These are phyloP conservation scores for Aspergillus calidoustus DNA, from an alignment of 2,329 filamentous ascomycete genomes.

Conservation along the genomic window DNA sequence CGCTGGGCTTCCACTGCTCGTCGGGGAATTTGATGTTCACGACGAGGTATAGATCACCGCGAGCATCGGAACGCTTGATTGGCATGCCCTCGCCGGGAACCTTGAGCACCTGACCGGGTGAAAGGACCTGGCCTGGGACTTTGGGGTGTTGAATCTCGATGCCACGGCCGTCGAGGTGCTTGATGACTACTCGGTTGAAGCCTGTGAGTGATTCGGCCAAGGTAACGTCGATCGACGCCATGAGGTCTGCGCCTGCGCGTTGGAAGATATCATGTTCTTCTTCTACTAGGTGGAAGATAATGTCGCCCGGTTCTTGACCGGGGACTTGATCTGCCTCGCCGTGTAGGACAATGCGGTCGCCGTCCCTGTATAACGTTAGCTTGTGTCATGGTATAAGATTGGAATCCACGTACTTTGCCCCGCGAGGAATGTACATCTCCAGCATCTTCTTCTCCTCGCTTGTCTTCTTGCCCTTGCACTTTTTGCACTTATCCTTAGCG, in stretches of 20 bases:
- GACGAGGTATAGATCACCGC: constrained; percentile 84
- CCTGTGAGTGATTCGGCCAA: constrained; percentile 84
- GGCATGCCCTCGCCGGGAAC: constrained; percentile 94
- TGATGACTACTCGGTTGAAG: constrained; percentile 87
- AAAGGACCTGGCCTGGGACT: constrained; percentile 77
- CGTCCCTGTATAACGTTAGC: constrained; percentile 56
- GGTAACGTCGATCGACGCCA: constrained; percentile 78
- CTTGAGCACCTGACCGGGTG: constrained; percentile 83
- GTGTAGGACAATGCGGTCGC: constrained; percentile 86
- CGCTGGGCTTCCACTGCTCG: constrained; percentile 77
- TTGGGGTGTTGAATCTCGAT: constrained; percentile 79
- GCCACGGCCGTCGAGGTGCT: constrained; percentile 90
- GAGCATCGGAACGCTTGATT: constrained; percentile 78
- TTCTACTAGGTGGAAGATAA: constrained; percentile 86
- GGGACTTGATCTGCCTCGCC: constrained; percentile 94
- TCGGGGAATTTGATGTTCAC: constrained; percentile 89
- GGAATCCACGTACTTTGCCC: constrained; percentile 62
- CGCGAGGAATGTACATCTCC: constrained; percentile 93
- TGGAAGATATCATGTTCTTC: constrained; percentile 80
- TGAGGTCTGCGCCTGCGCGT: constrained; percentile 81
- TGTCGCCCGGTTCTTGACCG: constrained; percentile 86
- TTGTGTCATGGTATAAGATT: not conserved
- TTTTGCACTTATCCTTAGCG: constrained; percentile 98
- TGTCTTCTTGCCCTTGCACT: constrained; percentile 92
- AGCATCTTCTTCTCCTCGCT: constrained; percentile 89